Conservation (phyloP, 2,329 filamentous ascomycete genomes). For the Fusarium goolgardi region DNA sequence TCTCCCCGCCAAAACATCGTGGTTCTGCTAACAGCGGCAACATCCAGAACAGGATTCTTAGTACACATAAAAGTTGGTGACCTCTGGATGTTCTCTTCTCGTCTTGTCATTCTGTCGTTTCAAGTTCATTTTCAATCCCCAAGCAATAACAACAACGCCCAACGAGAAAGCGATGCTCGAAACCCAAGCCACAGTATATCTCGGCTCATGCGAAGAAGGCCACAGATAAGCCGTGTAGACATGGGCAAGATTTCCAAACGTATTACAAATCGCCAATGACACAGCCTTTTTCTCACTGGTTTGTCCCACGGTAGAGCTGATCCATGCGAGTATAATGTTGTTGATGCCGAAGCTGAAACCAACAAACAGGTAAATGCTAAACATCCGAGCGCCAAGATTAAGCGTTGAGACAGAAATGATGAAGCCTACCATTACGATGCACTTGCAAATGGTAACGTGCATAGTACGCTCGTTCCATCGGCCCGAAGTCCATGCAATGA, state of each 20-base stretch:
- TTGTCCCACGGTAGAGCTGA: slow-evolving; percentile 53
- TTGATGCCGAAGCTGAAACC: slow-evolving; percentile 56
- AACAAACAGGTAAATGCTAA: slow-evolving; percentile 54
- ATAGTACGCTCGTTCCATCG: slow-evolving; percentile 54
- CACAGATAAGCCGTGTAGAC: slow-evolving; percentile 35
- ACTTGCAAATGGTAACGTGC: slow-evolving; percentile 48
- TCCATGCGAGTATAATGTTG: slow-evolving; percentile 58
- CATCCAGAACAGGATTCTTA: neutral
- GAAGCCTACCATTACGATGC: slow-evolving; percentile 51
- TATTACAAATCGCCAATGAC: slow-evolving; percentile 34
- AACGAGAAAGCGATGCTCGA: slow-evolving; percentile 26
- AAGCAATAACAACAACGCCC: slow-evolving; percentile 24
- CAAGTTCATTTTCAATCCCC: slow-evolving; percentile 2
- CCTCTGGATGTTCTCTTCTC: slow-evolving; percentile 16
- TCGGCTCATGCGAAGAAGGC: slow-evolving; percentile 14
- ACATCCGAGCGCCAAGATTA: slow-evolving; percentile 33
- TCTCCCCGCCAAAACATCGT: too few relatives aligned
- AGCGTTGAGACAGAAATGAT: slow-evolving; percentile 44
- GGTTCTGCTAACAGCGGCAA: too few relatives aligned
- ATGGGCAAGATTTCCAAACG: slow-evolving; percentile 31
- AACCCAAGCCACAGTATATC: slow-evolving; percentile 22
- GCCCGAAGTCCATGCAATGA: slow-evolving; percentile 52
- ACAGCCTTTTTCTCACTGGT: slow-evolving; percentile 58
- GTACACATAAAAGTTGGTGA: slow-evolving; percentile 14
- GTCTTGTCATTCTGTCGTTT: slow-evolving; percentile 24